Conservation (phyloP, 768 basidiomycete species). For the Hygrophorus russula region DNA sequence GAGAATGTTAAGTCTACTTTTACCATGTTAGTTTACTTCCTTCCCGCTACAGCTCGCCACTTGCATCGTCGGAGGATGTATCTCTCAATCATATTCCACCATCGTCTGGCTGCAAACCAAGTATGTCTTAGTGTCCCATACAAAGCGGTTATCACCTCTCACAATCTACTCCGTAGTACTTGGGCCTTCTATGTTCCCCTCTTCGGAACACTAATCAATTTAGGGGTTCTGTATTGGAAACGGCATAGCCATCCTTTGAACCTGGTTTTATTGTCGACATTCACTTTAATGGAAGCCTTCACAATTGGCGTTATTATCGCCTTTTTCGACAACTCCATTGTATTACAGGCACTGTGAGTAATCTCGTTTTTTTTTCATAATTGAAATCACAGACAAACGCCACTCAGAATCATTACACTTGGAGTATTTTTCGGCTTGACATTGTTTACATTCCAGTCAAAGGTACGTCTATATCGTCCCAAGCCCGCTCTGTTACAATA, state of each 20-base stretch:
- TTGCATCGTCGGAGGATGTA: slow-evolving; percentile 57
- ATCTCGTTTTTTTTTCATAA: not conserved
- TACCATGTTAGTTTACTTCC: slow-evolving; percentile 3
- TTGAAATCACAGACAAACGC: slow-evolving; percentile 7
- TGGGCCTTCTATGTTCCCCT: slow-evolving; percentile 79
- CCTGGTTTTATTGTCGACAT: slow-evolving; percentile 70
- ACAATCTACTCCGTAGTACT: slow-evolving; percentile 26
- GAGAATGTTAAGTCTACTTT: not conserved
- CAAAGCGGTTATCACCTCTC: not conserved
- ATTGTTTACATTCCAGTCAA: slow-evolving; percentile 89
- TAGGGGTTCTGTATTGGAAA: slow-evolving; percentile 84
- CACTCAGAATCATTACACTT: slow-evolving; percentile 64
- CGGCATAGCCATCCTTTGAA: slow-evolving; percentile 87
- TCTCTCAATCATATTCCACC: slow-evolving; percentile 52
- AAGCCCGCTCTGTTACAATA: too few species aligned
- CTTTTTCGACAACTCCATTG: slow-evolving; percentile 59
- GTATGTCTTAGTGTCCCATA: slow-evolving; percentile 25
- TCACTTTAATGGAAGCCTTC: slow-evolving; percentile 87
- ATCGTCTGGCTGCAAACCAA: slow-evolving; percentile 64
- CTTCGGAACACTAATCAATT: slow-evolving; percentile 68
- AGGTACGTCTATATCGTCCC: slow-evolving; percentile 32
- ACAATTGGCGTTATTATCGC: slow-evolving; percentile 80
- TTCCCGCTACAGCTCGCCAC: slow-evolving; percentile 46
- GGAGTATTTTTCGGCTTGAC: slow-evolving; percentile 93
- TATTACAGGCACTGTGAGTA: slow-evolving; percentile 78